phyloP scores from a whole-genome alignment of 2,329 filamentous ascomycete species.

The Epichloe festucae region DNA sequence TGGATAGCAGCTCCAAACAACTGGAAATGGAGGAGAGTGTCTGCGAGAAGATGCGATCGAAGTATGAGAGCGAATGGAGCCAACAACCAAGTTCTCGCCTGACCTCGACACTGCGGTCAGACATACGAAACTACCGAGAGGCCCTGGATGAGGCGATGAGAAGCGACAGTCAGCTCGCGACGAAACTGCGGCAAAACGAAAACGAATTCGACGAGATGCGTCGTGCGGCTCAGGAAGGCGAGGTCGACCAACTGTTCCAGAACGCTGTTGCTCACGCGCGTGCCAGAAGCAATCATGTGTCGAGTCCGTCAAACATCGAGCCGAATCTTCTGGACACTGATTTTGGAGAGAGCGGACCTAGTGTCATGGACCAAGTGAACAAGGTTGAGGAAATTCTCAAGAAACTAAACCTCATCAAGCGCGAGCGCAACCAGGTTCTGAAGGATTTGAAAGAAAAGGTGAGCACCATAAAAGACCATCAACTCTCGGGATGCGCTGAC shows the following conservation, averaged over 20 bases:
- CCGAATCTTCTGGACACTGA: conserved; percentile 83
- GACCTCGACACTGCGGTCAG: conserved; percentile 73
- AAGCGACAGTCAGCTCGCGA: conserved; percentile 73
- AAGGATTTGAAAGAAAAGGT: conserved; percentile 98
- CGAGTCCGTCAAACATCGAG: conserved; percentile 49
- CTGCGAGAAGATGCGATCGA: conserved; percentile 98
- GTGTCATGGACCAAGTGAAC: conserved; percentile 78
- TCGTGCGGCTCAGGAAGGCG: conserved; percentile 70
- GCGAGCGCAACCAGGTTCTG: conserved; percentile 79
- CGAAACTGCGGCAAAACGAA: conserved; percentile 76
- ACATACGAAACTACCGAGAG: conserved; percentile 77
- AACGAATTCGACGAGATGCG: conserved; percentile 92
- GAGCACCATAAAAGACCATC: conserved; percentile 13
- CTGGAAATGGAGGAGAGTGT: conserved; percentile 95
- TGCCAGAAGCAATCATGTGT: conserved; percentile 46
- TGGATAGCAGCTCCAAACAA: conserved; percentile 76
- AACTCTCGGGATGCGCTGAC: too few species aligned
- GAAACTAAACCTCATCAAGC: conserved; percentile 83
- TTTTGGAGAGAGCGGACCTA: conserved; percentile 67
- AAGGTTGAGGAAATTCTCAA: conserved; percentile 82
- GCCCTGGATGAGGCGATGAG: conserved; percentile 80
- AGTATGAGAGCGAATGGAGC: conserved; percentile 92
- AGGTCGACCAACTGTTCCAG: conserved; percentile 81
- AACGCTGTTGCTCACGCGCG: conserved; percentile 70
- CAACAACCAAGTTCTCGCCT: conserved; percentile 88